Evolutionary conservation across 345 rosid genomes (phyloP).

Genomic region (Dovyalis caffra): DNA sequence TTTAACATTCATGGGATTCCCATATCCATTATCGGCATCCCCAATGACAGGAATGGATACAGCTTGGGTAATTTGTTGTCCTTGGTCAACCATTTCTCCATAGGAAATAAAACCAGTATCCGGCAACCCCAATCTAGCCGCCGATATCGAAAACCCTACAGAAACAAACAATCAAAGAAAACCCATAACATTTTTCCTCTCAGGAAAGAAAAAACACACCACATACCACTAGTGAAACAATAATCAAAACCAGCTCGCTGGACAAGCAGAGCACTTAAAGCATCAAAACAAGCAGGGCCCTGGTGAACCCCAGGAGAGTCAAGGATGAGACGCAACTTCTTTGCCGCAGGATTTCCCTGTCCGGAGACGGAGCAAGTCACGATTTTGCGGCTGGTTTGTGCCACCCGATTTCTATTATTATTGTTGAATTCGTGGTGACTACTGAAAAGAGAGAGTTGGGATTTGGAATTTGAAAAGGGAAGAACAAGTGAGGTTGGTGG

Average conservation of each 20-base stretch:
- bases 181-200: background rate
- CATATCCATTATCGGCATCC: conserved; percentile 81
- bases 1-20: conserved; percentile 82
- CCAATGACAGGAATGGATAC: conserved; percentile 81
- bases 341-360: conserved; percentile 32
- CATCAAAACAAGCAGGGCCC: conserved; percentile 96
- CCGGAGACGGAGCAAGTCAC: conserved; percentile 5
- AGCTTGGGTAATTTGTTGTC: conserved; percentile 69
- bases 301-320: conserved; percentile 75
- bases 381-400: background rate
- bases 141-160: conserved; percentile 82
- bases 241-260: conserved; percentile 71
- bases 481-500: background rate
- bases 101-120: conserved; percentile 73
- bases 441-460: conserved; percentile 6
- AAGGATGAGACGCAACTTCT: conserved; percentile 52
- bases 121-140: conserved; percentile 70
- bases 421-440: background rate
- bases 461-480: background rate
- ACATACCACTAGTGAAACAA: conserved; percentile 75
- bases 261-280: conserved; percentile 83
- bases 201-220: background rate
- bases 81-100: conserved; percentile 93
- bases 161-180: background rate
- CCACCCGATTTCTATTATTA: background rate